Percentiles rank a stretch among this genome's conserved stretches.
Evolutionary conservation across 1,284 basidiomycete genomes (phyloP).

Genomic region (Lignosus rhinocerotis): DNA sequence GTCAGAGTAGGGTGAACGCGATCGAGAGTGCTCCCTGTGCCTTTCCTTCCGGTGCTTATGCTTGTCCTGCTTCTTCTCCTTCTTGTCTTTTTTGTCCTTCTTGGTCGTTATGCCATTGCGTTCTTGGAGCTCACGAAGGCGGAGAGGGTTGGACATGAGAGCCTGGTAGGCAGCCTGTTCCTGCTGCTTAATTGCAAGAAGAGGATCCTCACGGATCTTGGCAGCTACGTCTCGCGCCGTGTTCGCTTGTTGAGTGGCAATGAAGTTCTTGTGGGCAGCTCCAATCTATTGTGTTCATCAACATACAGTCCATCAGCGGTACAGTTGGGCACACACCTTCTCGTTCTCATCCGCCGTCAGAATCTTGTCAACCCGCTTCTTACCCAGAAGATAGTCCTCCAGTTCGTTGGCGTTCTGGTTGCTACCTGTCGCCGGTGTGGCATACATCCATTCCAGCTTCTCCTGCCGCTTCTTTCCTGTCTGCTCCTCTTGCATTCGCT

Average conservation of each 20-base stretch:
- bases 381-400: slow-evolving; percentile 97
- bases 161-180: slow-evolving; percentile 93
- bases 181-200: slow-evolving; percentile 96
- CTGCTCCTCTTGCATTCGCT: slow-evolving; percentile 89
- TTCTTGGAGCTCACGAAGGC: slow-evolving; percentile 80
- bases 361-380: slow-evolving; percentile 97
- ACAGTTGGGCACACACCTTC: slow-evolving; percentile 54
- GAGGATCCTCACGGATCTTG: slow-evolving; percentile 95
- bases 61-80: slow-evolving; percentile 60
- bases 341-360: slow-evolving; percentile 87
- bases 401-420: slow-evolving; percentile 87
- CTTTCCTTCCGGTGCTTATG: slow-evolving; percentile 37
- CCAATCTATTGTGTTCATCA: slow-evolving; percentile 55
- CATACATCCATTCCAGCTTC: slow-evolving; percentile 99
- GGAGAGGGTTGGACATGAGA: slow-evolving; percentile 88
- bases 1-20: slow-evolving; percentile 38
- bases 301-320: neutral
- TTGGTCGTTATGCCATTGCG: slow-evolving; percentile 73
- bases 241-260: slow-evolving; percentile 93
- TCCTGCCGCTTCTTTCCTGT: slow-evolving; percentile 94
- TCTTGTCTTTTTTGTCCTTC: slow-evolving; percentile 75
- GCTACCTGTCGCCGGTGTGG: slow-evolving; percentile 86
- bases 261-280: slow-evolving; percentile 85
- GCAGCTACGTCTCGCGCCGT: slow-evolving; percentile 85
- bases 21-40: slow-evolving; percentile 33